A percentile compares a stretch with the other conserved stretches of the same genome.
These are phyloP conservation scores for Xylaria sp. DNA, from an alignment of 2,329 filamentous ascomycete species.

Conservation along the genomic window DNA sequence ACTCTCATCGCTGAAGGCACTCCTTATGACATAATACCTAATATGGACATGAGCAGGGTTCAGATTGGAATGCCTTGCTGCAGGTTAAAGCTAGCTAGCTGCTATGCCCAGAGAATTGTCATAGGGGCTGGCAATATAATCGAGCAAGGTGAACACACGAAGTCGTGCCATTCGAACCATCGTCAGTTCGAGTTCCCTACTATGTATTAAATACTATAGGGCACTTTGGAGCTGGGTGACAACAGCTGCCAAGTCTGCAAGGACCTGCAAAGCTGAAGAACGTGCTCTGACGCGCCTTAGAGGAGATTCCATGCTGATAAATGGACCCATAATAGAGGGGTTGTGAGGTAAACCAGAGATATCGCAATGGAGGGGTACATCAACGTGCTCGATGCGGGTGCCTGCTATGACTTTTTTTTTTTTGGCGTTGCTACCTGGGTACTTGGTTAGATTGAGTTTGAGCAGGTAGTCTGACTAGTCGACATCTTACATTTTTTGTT, in stretches of 20 bases:
- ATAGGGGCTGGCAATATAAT: neutral
- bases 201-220: neutral
- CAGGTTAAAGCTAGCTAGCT: neutral
- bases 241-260: neutral
- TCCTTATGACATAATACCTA: too few species aligned
- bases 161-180: neutral
- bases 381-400: constrained; percentile 24
- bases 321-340: constrained; percentile 36
- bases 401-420: neutral
- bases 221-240: neutral
- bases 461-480: too few species aligned
- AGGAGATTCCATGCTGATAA: too few species aligned
- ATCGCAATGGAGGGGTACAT: constrained; percentile 39
- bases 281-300: neutral
- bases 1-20: too few species aligned
- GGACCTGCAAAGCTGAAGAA: constrained; percentile 1
- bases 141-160: neutral
- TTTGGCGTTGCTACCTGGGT: neutral
- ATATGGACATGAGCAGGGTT: constrained; percentile 1
- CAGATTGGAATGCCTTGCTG: neutral
- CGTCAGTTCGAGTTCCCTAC: neutral
- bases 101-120: neutral
- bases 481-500: neutral
- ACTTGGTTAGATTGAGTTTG: too few species aligned
- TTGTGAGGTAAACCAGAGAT: constrained; percentile 20